These are phyloP conservation scores for Brassica hybrid DNA, from an alignment of 441 rosid species.

Conservation along the genomic window DNA sequence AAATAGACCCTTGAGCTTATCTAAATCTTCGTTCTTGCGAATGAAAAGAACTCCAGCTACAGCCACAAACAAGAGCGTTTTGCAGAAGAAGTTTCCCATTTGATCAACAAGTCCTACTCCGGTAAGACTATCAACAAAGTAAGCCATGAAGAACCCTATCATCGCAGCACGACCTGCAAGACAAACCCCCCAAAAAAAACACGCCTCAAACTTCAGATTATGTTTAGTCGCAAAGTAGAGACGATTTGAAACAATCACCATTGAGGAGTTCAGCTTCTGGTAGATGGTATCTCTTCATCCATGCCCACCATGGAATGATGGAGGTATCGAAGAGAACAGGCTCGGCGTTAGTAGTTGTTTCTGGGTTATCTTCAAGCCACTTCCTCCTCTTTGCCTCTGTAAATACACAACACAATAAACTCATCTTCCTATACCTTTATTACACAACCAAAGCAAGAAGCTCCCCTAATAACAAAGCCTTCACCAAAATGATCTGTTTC, in stretches of 20 bases:
- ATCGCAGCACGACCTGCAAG: slow-evolving; percentile 92
- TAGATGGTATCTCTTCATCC: slow-evolving; percentile 93
- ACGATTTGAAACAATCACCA: slow-evolving; percentile 44
- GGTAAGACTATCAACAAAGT: slow-evolving; percentile 89
- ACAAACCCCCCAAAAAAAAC: neutral
- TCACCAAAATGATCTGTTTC: too few relatives aligned
- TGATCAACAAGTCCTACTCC: slow-evolving; percentile 96
- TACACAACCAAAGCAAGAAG: slow-evolving; percentile 2
- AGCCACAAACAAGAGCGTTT: slow-evolving; percentile 81
- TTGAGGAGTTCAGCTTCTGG: slow-evolving; percentile 98
- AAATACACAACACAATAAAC: slow-evolving; percentile 11
- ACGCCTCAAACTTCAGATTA: neutral
- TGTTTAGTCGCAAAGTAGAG: neutral
- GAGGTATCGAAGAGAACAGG: slow-evolving; percentile 89
- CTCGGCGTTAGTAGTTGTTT: slow-evolving; percentile 75
- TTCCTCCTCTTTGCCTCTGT: slow-evolving; percentile 86
- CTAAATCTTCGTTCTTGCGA: slow-evolving; percentile 85
- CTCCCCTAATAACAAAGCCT: neutral
- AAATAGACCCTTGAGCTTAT: slow-evolving; percentile 64
- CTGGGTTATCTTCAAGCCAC: slow-evolving; percentile 86
- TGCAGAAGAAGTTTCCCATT: slow-evolving; percentile 95
- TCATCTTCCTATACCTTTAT: neutral
- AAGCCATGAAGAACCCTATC: slow-evolving; percentile 98
- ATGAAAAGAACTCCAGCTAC: slow-evolving; percentile 79
- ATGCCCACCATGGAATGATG: slow-evolving; percentile 97